These are phyloP conservation scores for Carex arenaria DNA, from an alignment of 202 grass and related monocot species.

Conservation along the genomic window DNA sequence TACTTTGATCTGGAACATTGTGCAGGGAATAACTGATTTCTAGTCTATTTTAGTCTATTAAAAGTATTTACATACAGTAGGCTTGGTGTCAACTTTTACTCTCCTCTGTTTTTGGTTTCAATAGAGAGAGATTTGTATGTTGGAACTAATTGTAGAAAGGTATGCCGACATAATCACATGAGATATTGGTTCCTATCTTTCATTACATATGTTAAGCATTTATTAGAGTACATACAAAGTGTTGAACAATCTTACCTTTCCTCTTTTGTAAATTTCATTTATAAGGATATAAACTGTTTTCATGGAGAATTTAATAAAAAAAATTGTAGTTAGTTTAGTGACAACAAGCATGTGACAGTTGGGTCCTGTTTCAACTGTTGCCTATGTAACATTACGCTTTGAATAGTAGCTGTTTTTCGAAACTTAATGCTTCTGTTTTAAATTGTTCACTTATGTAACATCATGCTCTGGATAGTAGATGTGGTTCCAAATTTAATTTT, in stretches of 20 bases:
- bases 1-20: background rate
- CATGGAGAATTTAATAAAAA: background rate
- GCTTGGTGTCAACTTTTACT: background rate
- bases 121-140: background rate
- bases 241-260: background rate
- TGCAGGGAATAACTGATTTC: background rate
- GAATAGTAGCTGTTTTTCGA: background rate
- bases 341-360: background rate
- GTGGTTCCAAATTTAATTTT: background rate
- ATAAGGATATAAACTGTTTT: background rate
- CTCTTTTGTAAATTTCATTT: background rate
- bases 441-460: background rate
- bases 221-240: background rate
- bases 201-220: background rate
- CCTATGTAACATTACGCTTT: background rate
- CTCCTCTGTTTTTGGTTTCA: background rate
- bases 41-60: background rate
- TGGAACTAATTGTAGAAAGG: background rate
- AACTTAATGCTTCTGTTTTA: background rate
- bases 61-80: background rate
- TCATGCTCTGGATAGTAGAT: background rate
- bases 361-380: background rate
- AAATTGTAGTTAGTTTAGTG: background rate
- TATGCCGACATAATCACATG: background rate
- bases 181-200: background rate